phyloP scores from a whole-genome alignment of 805 yeast species.

The Saccharomycopsis babjevae region DNA sequence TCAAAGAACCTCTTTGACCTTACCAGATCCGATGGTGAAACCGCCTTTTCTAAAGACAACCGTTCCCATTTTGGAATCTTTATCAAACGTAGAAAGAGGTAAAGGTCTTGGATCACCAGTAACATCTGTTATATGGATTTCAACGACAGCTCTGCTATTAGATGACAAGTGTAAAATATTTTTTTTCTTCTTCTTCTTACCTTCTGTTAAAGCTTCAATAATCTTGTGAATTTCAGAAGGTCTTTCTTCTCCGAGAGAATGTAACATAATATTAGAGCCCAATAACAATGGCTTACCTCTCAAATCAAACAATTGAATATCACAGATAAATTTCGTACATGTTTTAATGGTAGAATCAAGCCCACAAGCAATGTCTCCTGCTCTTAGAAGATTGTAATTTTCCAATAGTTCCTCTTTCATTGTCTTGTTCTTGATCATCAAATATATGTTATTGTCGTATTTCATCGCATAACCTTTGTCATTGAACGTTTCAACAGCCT shows the following conservation, averaged over 20 bases:
- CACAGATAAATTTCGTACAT: constrained; percentile 41
- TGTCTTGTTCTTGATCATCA: constrained; percentile 14
- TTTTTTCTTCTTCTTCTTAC: constrained; percentile 31
- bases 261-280: constrained; percentile 70
- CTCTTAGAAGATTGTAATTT: constrained; percentile 37
- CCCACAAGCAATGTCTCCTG: constrained; percentile 58
- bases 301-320: constrained; percentile 53
- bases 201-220: constrained; percentile 21
- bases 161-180: constrained; percentile 47
- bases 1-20: constrained; percentile 22
- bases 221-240: constrained; percentile 57
- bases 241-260: constrained; percentile 62
- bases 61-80: constrained; percentile 48
- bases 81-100: constrained; percentile 41
- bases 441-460: constrained; percentile 17
- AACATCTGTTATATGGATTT: constrained; percentile 38
- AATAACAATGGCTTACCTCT: constrained; percentile 61
- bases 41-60: constrained; percentile 65
- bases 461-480: constrained; percentile 12
- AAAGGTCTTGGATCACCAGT: constrained; percentile 26
- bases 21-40: constrained; percentile 57
- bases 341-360: constrained; percentile 37
- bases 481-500: constrained; percentile 12
- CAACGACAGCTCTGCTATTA: constrained; percentile 49
- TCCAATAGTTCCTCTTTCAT: constrained; percentile 20